A percentile compares a stretch with the other conserved stretches of the same genome.
phyloP scores from a whole-genome alignment of 768 basidiomycete genomes.

The Auricularia sp. region DNA sequence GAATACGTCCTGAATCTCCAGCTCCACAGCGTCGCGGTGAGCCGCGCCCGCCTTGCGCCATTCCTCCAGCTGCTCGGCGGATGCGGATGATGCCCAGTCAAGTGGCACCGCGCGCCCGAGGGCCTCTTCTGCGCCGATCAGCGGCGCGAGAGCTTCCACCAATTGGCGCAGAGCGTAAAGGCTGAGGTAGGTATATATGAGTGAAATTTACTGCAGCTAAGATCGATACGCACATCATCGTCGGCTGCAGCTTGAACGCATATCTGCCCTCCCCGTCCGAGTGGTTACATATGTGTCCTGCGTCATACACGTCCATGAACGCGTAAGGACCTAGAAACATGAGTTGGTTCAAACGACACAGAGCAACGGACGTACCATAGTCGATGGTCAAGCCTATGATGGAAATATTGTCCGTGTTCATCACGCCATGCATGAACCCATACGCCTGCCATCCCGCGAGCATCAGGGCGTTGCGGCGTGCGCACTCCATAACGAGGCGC shows the following conservation, averaged over 20 bases:
- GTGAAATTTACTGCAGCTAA: background rate
- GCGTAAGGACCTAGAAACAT: constrained; percentile 50
- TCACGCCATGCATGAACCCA: constrained; percentile 93
- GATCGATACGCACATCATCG: constrained; percentile 52
- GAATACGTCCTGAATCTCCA: constrained; percentile 46
- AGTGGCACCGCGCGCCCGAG: constrained; percentile 37
- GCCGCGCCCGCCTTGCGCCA: constrained; percentile 54
- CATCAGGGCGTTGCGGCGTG: constrained; percentile 81
- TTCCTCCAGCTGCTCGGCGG: constrained; percentile 42
- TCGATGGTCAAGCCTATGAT: constrained; percentile 39
- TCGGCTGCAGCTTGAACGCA: constrained; percentile 65
- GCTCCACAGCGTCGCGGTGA: constrained; percentile 44
- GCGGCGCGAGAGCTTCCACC: constrained; percentile 65
- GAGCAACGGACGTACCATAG: constrained; percentile 31
- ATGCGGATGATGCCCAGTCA: constrained; percentile 55
- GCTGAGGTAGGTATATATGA: constrained; percentile 25
- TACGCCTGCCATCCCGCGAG: constrained; percentile 93
- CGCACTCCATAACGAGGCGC: constrained; percentile 64
- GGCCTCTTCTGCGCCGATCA: constrained; percentile 75
- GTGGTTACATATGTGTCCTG: constrained; percentile 84
- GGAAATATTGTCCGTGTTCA: constrained; percentile 80
- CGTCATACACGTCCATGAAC: constrained; percentile 90
- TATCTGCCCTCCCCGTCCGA: constrained; percentile 71
- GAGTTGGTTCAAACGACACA: background rate
- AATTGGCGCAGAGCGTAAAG: constrained; percentile 71